Evolutionary conservation across 768 basidiomycete genomes (phyloP).

Genomic region (Clavulina sp.): DNA sequence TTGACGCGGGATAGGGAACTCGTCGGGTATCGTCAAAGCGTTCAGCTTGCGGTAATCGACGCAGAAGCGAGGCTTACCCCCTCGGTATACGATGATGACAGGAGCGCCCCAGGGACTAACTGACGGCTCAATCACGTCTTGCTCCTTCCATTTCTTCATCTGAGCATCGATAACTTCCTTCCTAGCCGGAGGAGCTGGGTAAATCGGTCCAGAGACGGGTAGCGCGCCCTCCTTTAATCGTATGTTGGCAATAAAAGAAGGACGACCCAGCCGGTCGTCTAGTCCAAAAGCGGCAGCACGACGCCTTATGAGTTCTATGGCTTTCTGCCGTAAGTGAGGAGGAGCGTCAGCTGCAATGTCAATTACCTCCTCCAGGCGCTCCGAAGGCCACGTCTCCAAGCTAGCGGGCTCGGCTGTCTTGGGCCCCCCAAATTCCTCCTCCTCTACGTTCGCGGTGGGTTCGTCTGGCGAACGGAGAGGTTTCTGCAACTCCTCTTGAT

Average conservation of each 20-base stretch:
- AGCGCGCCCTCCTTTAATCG: too few relatives aligned
- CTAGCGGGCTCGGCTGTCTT: not conserved
- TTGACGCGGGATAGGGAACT: not conserved
- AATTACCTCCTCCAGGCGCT: not conserved
- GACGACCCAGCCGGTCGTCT: too few relatives aligned
- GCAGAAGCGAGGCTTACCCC: too few relatives aligned
- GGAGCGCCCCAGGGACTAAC: conserved; percentile 24
- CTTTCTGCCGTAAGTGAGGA: not conserved
- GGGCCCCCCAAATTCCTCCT: not conserved
- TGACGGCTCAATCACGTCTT: conserved; percentile 26
- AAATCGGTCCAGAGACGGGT: too few relatives aligned
- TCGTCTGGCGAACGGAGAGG: not conserved
- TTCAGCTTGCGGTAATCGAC: too few relatives aligned
- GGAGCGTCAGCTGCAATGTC: conserved; percentile 8
- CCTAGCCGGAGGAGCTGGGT: conserved; percentile 14
- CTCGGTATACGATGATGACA: not conserved
- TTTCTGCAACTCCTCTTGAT: not conserved
- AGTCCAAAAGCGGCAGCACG: too few relatives aligned
- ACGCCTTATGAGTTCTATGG: not conserved
- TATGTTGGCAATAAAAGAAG: too few relatives aligned
- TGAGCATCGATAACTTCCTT: conserved; percentile 17
- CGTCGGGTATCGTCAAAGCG: not conserved
- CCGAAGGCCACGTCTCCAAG: not conserved
- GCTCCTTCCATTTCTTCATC: conserved; percentile 19
- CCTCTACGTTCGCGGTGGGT: not conserved